Percentiles rank a stretch among this genome's conserved stretches.
These are phyloP conservation scores for Vicia sativa DNA, from an alignment of 306 rosid species.

Conservation along the genomic window DNA sequence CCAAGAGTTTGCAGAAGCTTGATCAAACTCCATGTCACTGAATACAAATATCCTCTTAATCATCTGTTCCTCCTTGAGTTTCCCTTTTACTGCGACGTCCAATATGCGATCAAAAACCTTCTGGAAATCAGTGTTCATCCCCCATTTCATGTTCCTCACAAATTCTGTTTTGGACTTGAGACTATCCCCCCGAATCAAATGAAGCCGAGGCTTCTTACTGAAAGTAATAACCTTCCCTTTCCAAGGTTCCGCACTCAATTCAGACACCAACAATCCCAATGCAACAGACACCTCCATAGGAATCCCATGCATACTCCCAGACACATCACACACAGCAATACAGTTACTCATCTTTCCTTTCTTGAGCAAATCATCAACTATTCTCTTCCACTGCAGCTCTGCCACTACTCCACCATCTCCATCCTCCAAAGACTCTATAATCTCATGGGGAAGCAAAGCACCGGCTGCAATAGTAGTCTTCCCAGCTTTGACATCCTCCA, in stretches of 20 bases:
- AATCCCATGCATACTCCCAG: constrained; percentile 51
- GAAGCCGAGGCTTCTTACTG: constrained; percentile 51
- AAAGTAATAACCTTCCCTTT: constrained; percentile 66
- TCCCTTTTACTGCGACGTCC: constrained; percentile 60
- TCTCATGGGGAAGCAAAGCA: constrained; percentile 71
- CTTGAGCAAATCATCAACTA: constrained; percentile 56
- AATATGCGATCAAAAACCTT: constrained; percentile 62
- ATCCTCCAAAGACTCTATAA: constrained; percentile 34
- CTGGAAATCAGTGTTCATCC: constrained; percentile 58
- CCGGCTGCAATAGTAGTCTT: constrained; percentile 59
- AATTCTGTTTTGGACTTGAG: constrained; percentile 48
- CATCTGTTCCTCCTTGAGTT: constrained; percentile 57
- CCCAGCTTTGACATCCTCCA: constrained; percentile 51
- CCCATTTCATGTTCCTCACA: constrained; percentile 49
- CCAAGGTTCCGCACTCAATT: constrained; percentile 67
- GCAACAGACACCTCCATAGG: constrained; percentile 72
- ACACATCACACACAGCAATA: constrained; percentile 64
- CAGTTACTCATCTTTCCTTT: constrained; percentile 55
- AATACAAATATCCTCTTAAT: constrained; percentile 65
- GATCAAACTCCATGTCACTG: constrained; percentile 78
- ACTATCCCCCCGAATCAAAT: constrained; percentile 53
- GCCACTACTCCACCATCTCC: constrained; percentile 52
- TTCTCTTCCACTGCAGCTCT: constrained; percentile 75
- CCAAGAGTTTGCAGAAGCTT: constrained; percentile 51
- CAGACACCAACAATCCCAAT: constrained; percentile 69